Base-by-base conservation (phyloP, 768 basidiomycete genomes). In the Lactarius trivialis region DNA sequence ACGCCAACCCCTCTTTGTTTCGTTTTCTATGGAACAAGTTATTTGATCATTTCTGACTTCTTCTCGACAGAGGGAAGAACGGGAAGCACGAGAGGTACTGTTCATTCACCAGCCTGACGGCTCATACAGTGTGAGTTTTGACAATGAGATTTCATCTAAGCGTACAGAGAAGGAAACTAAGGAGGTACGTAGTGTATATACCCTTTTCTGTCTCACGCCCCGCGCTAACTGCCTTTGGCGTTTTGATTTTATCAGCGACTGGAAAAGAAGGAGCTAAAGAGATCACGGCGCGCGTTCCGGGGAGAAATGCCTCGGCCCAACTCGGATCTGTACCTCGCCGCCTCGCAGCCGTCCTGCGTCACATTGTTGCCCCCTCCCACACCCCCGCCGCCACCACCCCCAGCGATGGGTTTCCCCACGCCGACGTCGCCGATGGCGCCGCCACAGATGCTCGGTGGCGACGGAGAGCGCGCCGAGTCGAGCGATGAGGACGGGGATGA, bases 211-310 rank as follows among this genome's bases (percentile, higher is more conserved):
- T 60, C 37, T 14, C 2, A 49, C 33, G 7, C 48, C 21, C 61
- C 61, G 36, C 57, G 52, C 57, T 58, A 63, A 63, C 52, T 36
- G 24, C 61, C 51, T 32, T 57, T 36, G 48, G 36, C 37, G 37
- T 48, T 48, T 48, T 48, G 45, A 12, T 48, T 51, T 48, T 57
- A 62, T 48, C 45, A 66, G 67, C 67, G 70, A 68, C 56, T 68
- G 54, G 68, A 65, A 65, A 66, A 64, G 41, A 70, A 71, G 57
- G 67, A 64, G 33, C 58, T 56, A 65, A 62, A 64, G 52, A 45
- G 65, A 28, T 45, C 50, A 2, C 50, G 64, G 45, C 56, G 64
- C 17, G n/a, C 57, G 0, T 59, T 21, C 52, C 64, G 56, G n/a
- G 39, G 53, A 7, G 65, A 64, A 19, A 21, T 58, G 33, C 45